Conservation (phyloP, 768 basidiomycete species). For the Suillus decipiens region DNA sequence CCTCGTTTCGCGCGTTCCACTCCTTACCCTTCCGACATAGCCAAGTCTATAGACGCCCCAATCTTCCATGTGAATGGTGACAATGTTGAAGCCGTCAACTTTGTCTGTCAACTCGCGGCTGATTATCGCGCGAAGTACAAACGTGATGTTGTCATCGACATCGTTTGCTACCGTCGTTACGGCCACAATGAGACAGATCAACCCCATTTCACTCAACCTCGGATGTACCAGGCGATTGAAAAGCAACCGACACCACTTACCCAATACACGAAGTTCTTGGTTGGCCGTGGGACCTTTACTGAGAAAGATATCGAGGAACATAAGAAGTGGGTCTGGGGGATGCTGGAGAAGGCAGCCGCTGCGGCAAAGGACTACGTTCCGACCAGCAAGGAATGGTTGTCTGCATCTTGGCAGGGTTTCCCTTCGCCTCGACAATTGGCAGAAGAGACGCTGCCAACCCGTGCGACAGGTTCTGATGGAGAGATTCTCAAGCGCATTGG, state of each 20-base stretch:
- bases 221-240: slow-evolving; percentile 97
- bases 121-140: slow-evolving; percentile 98
- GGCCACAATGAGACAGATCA: slow-evolving; percentile 99
- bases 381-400: slow-evolving; percentile 95
- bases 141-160: slow-evolving; percentile 98
- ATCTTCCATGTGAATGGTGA: slow-evolving; percentile 99
- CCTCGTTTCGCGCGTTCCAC: slow-evolving; percentile 97
- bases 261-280: slow-evolving; percentile 88
- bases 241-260: slow-evolving; percentile 91
- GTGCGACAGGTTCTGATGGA: slow-evolving; percentile 78
- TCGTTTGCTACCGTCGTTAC: slow-evolving; percentile 97
- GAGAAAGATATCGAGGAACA: slow-evolving; percentile 97
- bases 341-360: slow-evolving; percentile 95
- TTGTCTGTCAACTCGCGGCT: slow-evolving; percentile 96
- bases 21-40: slow-evolving; percentile 96
- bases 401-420: slow-evolving; percentile 97
- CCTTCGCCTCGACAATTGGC: slow-evolving; percentile 95
- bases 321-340: slow-evolving; percentile 99
- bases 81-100: slow-evolving; percentile 97
- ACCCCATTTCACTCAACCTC: slow-evolving; percentile 96
- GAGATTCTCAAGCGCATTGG: slow-evolving; percentile 83
- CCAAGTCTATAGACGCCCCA: slow-evolving; percentile 96
- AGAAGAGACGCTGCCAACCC: slow-evolving; percentile 89
- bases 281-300: slow-evolving; percentile 91
- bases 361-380: slow-evolving; percentile 95